Percentiles rank a stretch among this genome's conserved stretches.
These are phyloP conservation scores for Flaveria bidentis DNA, from an alignment of 129 eudicot species.

Conservation along the genomic window DNA sequence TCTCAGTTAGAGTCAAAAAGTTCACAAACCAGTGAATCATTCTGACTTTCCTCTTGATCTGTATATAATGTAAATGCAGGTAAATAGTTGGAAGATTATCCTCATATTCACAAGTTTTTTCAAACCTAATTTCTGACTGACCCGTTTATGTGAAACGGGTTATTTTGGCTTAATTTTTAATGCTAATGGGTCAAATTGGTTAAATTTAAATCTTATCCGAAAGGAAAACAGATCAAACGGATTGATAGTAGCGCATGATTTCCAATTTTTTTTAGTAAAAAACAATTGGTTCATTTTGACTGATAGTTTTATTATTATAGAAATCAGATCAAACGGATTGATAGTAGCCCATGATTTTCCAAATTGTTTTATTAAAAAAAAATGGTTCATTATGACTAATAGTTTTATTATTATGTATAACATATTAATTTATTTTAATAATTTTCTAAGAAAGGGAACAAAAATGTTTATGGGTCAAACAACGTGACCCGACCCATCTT, in stretches of 20 bases:
- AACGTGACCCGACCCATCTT: background rate
- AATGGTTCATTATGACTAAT: background rate
- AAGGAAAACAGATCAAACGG: background rate
- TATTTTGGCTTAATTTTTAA: background rate
- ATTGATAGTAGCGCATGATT: no score
- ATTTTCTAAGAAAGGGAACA: background rate
- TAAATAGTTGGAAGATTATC: conserved; percentile 1
- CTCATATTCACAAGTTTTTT: background rate
- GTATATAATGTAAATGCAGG: conserved; percentile 36
- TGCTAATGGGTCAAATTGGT: conserved; percentile 8
- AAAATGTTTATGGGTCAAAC: background rate
- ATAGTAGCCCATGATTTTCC: background rate
- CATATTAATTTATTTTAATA: background rate
- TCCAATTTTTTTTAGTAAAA: background rate
- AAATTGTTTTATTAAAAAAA: background rate
- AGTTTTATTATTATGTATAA: background rate
- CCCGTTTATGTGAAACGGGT: background rate
- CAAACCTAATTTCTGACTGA: background rate
- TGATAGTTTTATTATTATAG: background rate
- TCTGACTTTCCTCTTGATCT: conserved; percentile 19
- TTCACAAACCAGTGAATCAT: conserved; percentile 23
- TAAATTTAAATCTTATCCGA: background rate
- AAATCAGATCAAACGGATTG: no score
- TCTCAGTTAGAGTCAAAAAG: conserved; percentile 49
- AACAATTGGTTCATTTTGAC: background rate